Base-by-base conservation (phyloP, 768 basidiomycete genomes). In the Trametes villosa region DNA sequence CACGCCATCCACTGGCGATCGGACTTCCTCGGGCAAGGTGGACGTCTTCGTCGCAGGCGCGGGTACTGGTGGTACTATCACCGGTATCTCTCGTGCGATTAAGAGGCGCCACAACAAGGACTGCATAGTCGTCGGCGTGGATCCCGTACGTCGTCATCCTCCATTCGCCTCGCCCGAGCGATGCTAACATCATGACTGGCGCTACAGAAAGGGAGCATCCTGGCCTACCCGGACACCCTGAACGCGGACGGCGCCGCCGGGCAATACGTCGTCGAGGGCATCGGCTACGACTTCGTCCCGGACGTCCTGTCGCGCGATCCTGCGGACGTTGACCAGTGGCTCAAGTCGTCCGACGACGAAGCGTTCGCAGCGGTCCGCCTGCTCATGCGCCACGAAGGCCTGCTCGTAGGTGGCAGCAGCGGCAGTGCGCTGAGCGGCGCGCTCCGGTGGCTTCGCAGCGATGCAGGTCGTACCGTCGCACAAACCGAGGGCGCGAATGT, bases 61-160 rank as follows among this genome's bases (percentile, higher is more conserved):
- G 11, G 97, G 97, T 15, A 99, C 97, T 2, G 96, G 97, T 15
- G 96, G 96, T 12, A 98, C 96, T 0, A 77, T 99, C 62, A 92
- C 92, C n/a, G 96, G 96, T 2, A 72, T 92, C 48, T 88, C 92
- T 18, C 81, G 87, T 17, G 89, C 89, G 3, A 77, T 96, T 67
- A 92, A 91, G 80, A 89, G 86, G 72, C 78, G 75, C 11, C 90
- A 94, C 70, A 95, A 95, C 68, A 75, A 82, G 27, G 78, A 84
- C 3, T 88, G 86, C 67, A 74, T 86, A 18, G 82, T 97, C 18
- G 83, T 99, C n/a, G 96, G 86, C 6, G 81, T 94, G 40, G 97
- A 99, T 76, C 97, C 97, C 20, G 92, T 95, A 67, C 52, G 90
- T 74, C 3, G 44, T 38, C 29, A 22, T 70, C 27, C 30, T 27